phyloP scores from a whole-genome alignment of 148 eudicot species.

The Talinum fruticosum region DNA sequence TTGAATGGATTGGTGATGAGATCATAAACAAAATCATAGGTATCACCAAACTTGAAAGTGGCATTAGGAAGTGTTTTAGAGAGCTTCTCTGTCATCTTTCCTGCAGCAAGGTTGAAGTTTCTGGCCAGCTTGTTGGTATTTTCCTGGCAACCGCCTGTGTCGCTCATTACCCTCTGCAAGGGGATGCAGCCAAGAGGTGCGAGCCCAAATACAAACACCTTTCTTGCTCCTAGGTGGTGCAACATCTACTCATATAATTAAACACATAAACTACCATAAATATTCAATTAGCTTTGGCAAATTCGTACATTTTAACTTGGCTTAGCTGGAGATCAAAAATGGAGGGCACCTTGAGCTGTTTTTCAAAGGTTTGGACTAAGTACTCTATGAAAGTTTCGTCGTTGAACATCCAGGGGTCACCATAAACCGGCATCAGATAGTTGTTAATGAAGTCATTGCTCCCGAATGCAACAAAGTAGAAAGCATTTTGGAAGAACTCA shows the following conservation, averaged over 20 bases:
- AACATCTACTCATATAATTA: conserved; percentile 35
- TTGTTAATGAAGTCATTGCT: conserved; percentile 98
- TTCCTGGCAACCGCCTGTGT: conserved; percentile 67
- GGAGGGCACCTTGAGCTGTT: conserved; percentile 55
- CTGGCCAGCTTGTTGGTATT: conserved; percentile 63
- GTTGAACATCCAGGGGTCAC: conserved; percentile 68
- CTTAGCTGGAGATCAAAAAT: neutral
- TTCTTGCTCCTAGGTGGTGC: conserved; percentile 66
- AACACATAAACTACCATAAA: too few relatives aligned
- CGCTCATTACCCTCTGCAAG: conserved; percentile 69
- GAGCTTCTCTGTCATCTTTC: conserved; percentile 40
- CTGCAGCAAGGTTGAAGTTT: conserved; percentile 53
- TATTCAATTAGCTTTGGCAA: too few relatives aligned
- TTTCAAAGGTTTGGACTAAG: conserved; percentile 55
- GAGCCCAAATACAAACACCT: conserved; percentile 76
- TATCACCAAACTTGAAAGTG: conserved; percentile 64
- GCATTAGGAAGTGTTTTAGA: conserved; percentile 58
- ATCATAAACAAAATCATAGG: conserved; percentile 77
- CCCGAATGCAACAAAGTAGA: conserved; percentile 80
- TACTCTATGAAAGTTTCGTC: conserved; percentile 55
- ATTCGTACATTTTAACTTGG: neutral
- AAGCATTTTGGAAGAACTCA: conserved; percentile 55
- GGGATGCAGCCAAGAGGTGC: conserved; percentile 97
- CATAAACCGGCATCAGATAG: conserved; percentile 79
- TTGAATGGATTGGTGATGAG: conserved; percentile 61